phyloP scores from a whole-genome alignment of 2,329 filamentous ascomycete genomes.

The Calonectria hongkongensis region DNA sequence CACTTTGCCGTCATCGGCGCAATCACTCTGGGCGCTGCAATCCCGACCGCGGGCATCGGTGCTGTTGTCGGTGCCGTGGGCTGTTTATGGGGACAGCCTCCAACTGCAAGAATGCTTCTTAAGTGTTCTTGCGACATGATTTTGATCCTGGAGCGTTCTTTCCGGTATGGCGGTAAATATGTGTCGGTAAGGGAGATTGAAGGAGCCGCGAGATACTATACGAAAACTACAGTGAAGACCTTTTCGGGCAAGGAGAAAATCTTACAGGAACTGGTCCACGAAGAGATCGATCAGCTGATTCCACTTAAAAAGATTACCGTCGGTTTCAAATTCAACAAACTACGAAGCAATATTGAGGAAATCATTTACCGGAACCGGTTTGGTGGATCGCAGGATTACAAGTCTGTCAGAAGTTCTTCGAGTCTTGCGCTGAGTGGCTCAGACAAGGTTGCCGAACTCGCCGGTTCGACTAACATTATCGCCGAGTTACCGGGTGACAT shows the following conservation, averaged over 20 bases:
- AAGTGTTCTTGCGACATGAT: slow-evolving; percentile 55
- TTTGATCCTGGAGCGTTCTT: slow-evolving; percentile 50
- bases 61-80: slow-evolving; percentile 45
- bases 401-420: slow-evolving; percentile 44
- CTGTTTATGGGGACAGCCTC: slow-evolving; percentile 45
- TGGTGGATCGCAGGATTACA: slow-evolving; percentile 34
- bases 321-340: slow-evolving; percentile 52
- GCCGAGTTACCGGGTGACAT: slow-evolving; percentile 42
- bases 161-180: slow-evolving; percentile 52
- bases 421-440: slow-evolving; percentile 32
- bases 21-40: slow-evolving; percentile 44
- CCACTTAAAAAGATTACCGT: slow-evolving; percentile 49
- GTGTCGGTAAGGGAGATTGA: slow-evolving; percentile 54
- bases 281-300: slow-evolving; percentile 51
- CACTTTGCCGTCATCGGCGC: slow-evolving; percentile 45
- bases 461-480: not conserved
- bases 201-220: slow-evolving; percentile 51
- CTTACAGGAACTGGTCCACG: slow-evolving; percentile 49
- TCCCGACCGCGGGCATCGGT: slow-evolving; percentile 50
- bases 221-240: slow-evolving; percentile 44
- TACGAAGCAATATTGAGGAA: slow-evolving; percentile 44
- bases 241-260: slow-evolving; percentile 51
- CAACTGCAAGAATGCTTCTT: slow-evolving; percentile 51
- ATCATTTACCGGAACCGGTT: slow-evolving; percentile 52
- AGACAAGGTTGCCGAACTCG: slow-evolving; percentile 33